Evolutionary conservation across 805 yeast species (phyloP).

Genomic region (Scheffersomyces ergatensis): DNA sequence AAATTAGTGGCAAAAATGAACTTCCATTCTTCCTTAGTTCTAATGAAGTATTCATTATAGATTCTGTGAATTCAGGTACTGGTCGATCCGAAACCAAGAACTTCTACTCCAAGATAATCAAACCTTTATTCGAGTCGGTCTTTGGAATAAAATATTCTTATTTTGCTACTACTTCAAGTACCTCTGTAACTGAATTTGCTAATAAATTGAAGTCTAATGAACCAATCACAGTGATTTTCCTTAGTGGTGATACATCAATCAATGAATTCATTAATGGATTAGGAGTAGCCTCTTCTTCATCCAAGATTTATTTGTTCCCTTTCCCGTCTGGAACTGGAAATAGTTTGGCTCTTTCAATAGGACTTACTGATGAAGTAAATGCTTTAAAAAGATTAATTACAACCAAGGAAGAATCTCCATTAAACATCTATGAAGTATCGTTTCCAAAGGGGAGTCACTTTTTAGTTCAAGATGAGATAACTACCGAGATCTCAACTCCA

Average conservation of each 20-base stretch:
- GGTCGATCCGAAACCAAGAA: conserved; percentile 30
- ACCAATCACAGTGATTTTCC: conserved; percentile 48
- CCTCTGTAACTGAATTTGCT: conserved; percentile 43
- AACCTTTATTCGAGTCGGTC: conserved; percentile 42
- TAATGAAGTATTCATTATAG: conserved; percentile 33
- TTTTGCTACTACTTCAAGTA: conserved; percentile 38
- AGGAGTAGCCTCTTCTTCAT: not conserved
- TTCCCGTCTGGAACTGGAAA: conserved; percentile 89
- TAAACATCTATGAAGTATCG: conserved; percentile 43
- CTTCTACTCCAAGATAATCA: conserved; percentile 40
- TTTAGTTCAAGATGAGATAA: conserved; percentile 16
- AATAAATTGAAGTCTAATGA: conserved; percentile 8
- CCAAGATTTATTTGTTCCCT: conserved; percentile 24
- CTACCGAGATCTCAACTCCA: conserved; percentile 11
- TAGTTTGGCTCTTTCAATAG: conserved; percentile 67
- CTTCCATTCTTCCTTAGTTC: conserved; percentile 1
- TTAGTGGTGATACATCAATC: conserved; percentile 87
- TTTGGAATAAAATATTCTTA: conserved; percentile 38
- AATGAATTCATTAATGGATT: conserved; percentile 68
- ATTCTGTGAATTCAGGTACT: conserved; percentile 49
- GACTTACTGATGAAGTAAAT: conserved; percentile 22
- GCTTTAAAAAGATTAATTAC: conserved; percentile 17
- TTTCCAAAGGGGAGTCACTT: conserved; percentile 37
- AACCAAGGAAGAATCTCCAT: conserved; percentile 17
- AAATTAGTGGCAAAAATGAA: not conserved